A percentile compares a stretch with the other conserved stretches of the same genome.
These are phyloP conservation scores for Triticum turgidum DNA, from an alignment of 176 grass and related monocot genomes.

Conservation along the genomic window DNA sequence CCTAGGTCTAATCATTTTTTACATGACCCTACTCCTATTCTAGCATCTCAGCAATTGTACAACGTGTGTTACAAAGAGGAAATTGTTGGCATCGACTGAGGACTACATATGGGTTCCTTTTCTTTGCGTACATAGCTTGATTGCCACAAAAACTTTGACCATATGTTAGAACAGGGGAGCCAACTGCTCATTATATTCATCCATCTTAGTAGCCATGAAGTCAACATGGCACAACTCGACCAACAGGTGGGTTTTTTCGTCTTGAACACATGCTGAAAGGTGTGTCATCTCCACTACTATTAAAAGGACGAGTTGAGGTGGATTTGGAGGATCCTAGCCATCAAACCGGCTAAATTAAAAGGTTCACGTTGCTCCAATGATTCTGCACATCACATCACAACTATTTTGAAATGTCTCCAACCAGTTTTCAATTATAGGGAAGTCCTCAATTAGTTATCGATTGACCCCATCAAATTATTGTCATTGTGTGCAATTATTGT, in stretches of 20 bases:
- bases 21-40: conserved; percentile 13
- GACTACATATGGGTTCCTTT: conserved; percentile 8
- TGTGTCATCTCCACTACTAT: background rate
- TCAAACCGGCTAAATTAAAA: background rate
- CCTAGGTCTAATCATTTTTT: conserved; percentile 18
- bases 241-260: background rate
- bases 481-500: background rate
- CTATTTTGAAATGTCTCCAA: too few relatives aligned
- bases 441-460: too few relatives aligned
- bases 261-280: background rate
- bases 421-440: too few relatives aligned
- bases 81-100: background rate
- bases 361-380: background rate
- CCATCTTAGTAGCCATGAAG: background rate
- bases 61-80: conserved; percentile 11
- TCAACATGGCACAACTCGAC: background rate
- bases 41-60: conserved; percentile 26
- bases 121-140: background rate
- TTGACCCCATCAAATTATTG: background rate
- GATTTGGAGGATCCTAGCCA: background rate
- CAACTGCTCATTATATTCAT: background rate
- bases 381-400: background rate
- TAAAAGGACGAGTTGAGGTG: too few relatives aligned
- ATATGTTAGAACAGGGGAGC: background rate
- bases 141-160: background rate